phyloP scores from a whole-genome alignment of 345 rosid genomes.

The Combretum micranthum region DNA sequence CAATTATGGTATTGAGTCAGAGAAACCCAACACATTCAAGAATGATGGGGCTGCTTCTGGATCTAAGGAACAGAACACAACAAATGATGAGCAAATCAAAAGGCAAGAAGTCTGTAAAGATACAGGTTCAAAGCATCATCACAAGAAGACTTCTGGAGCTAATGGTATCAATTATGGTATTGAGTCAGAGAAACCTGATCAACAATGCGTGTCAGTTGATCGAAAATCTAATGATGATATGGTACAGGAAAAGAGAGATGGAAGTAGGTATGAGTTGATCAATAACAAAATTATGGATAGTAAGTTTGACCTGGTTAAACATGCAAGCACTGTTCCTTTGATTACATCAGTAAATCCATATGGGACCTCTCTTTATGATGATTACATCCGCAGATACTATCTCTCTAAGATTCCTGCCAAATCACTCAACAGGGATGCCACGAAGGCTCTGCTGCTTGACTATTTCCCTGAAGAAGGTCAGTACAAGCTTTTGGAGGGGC shows the following conservation, averaged over 20 bases:
- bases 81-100: constrained; percentile 12
- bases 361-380: constrained; percentile 30
- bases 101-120: constrained; percentile 14
- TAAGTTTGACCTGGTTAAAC: constrained; percentile 12
- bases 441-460: constrained; percentile 72
- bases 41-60: constrained; percentile 22
- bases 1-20: constrained; percentile 20
- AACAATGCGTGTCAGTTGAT: constrained; percentile 8
- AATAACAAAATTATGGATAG: constrained; percentile 27
- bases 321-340: constrained; percentile 30
- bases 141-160: constrained; percentile 18
- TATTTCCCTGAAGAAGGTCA: constrained; percentile 88
- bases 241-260: constrained; percentile 6
- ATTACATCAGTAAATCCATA: constrained; percentile 23
- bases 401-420: constrained; percentile 38
- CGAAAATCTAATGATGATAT: constrained; percentile 8
- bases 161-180: constrained; percentile 19
- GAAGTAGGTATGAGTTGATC: constrained; percentile 22
- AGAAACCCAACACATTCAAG: constrained; percentile 23
- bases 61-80: constrained; percentile 17
- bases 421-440: constrained; percentile 60
- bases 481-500: constrained; percentile 79
- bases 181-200: constrained; percentile 19
- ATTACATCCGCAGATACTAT: constrained; percentile 26
- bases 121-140: constrained; percentile 1